phyloP scores from a whole-genome alignment of 768 basidiomycete species.

The Peribolospora baueri region DNA sequence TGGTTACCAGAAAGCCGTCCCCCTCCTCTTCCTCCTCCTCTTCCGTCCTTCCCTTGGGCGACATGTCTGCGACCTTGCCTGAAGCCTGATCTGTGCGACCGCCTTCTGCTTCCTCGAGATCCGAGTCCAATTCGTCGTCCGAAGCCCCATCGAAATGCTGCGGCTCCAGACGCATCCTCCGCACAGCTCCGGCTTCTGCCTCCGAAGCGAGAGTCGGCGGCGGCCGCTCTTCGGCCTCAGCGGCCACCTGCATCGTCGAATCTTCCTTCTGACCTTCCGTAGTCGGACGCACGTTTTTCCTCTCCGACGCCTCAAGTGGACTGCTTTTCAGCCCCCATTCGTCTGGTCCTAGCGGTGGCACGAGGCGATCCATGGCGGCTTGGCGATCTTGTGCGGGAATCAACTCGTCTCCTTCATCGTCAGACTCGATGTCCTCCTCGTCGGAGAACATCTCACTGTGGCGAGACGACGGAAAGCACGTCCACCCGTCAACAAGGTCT shows the following conservation, averaged over 20 bases:
- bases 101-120: slow-evolving; percentile 24
- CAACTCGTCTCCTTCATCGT: slow-evolving; percentile 14
- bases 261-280: neutral
- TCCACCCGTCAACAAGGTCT: neutral
- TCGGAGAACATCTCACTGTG: slow-evolving; percentile 45
- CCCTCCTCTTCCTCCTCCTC: slow-evolving; percentile 11
- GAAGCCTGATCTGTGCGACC: too few species aligned
- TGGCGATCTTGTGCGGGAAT: slow-evolving; percentile 26
- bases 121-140: slow-evolving; percentile 52
- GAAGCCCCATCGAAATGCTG: slow-evolving; percentile 77
- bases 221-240: neutral
- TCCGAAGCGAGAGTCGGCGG: slow-evolving; percentile 6
- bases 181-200: slow-evolving; percentile 26
- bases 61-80: neutral
- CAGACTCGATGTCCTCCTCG: slow-evolving; percentile 24
- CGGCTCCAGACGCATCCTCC: slow-evolving; percentile 56
- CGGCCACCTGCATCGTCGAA: neutral
- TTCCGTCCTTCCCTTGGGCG: slow-evolving; percentile 3
- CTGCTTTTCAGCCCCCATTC: slow-evolving; percentile 49
- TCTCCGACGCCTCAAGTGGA: neutral
- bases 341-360: slow-evolving; percentile 47
- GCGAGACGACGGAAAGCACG: too few species aligned
- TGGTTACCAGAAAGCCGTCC: slow-evolving; percentile 32
- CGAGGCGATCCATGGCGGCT: slow-evolving; percentile 51
- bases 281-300: neutral